A percentile compares a stretch with the other conserved stretches of the same genome.
Conservation (phyloP, 2,329 filamentous ascomycete genomes). For the Periconia digitata region DNA sequence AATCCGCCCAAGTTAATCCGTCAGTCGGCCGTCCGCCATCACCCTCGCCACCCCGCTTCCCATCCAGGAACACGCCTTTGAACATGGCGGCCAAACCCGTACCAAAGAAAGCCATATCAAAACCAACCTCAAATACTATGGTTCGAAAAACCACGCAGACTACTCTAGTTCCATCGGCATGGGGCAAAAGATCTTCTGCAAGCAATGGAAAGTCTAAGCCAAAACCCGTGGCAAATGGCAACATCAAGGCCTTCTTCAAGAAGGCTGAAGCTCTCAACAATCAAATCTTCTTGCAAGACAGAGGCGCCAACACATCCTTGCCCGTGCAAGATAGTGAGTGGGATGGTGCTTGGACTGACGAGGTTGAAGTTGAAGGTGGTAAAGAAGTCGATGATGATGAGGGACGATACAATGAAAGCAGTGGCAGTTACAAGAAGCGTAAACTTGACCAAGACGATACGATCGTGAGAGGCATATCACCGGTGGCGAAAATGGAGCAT, state of each 20-base stretch:
- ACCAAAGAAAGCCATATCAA: slow-evolving; percentile 22
- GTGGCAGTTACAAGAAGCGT: slow-evolving; percentile 46
- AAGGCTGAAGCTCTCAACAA: slow-evolving; percentile 49
- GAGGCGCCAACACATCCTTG: slow-evolving; percentile 19
- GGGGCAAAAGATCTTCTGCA: slow-evolving; percentile 36
- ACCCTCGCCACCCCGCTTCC: slow-evolving; percentile 53
- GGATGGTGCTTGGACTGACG: slow-evolving; percentile 35
- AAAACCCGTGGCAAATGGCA: slow-evolving; percentile 50
- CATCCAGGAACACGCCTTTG: slow-evolving; percentile 11
- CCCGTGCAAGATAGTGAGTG: slow-evolving; percentile 23
- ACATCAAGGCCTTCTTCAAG: slow-evolving; percentile 58
- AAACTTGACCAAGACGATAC: slow-evolving; percentile 42
- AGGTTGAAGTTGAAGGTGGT: slow-evolving; percentile 19
- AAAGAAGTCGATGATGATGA: slow-evolving; percentile 21
- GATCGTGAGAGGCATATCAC: slow-evolving; percentile 33
- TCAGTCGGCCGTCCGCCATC: slow-evolving; percentile 54
- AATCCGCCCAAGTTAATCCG: slow-evolving; percentile 41
- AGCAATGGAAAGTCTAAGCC: slow-evolving; percentile 36
- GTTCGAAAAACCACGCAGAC: slow-evolving; percentile 36
- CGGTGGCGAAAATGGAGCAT: slow-evolving; percentile 13
- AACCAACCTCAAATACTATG: slow-evolving; percentile 12
- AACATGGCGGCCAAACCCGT: slow-evolving; percentile 27
- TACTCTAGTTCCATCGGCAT: slow-evolving; percentile 34
- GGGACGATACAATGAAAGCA: slow-evolving; percentile 48
- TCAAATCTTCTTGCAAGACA: slow-evolving; percentile 41